A percentile compares a stretch with the other conserved stretches of the same genome.
Evolutionary conservation across 176 grass and related monocot species (phyloP).

Genomic region (Aechmea fasciata): DNA sequence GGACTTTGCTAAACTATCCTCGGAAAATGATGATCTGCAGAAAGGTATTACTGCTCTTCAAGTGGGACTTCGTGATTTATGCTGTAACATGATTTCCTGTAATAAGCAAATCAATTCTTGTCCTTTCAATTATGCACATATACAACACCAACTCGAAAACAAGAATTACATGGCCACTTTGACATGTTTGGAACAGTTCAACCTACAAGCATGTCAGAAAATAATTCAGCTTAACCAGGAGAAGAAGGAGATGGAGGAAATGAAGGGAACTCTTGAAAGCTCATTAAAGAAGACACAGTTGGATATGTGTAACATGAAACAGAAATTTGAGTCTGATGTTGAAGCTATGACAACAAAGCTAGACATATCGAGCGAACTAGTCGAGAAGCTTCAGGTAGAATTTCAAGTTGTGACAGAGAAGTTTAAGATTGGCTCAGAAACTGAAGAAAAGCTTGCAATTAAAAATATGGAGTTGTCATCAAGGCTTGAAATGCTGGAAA

Average conservation of each 20-base stretch:
- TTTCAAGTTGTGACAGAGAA: constrained; percentile 60
- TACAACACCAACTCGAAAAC: constrained; percentile 33
- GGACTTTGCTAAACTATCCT: constrained; percentile 41
- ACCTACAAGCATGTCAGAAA: constrained; percentile 43
- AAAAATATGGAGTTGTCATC: constrained; percentile 53
- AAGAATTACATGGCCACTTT: constrained; percentile 44
- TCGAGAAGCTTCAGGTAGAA: constrained; percentile 58
- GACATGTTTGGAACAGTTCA: constrained; percentile 45
- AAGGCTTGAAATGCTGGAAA: constrained; percentile 59
- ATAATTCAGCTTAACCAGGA: constrained; percentile 52
- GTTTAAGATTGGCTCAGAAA: constrained; percentile 44
- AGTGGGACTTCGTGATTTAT: constrained; percentile 31
- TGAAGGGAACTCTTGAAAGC: constrained; percentile 35
- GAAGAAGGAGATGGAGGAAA: constrained; percentile 36
- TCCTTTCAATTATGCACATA: constrained; percentile 28
- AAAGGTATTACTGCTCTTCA: constrained; percentile 35
- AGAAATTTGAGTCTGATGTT: constrained; percentile 46
- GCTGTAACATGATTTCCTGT: constrained; percentile 30
- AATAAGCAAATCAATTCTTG: constrained; percentile 38
- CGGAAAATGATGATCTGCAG: constrained; percentile 40
- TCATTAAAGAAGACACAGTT: constrained; percentile 30
- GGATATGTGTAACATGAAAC: constrained; percentile 38
- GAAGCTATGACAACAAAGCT: constrained; percentile 45
- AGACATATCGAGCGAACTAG: constrained; percentile 40
- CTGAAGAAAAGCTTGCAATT: constrained; percentile 48